Evolutionary conservation across 2,329 filamentous ascomycete genomes (phyloP), one percentile per base, ranked within the genome.

Genomic region (Hypomyces perniciosus): DNA sequence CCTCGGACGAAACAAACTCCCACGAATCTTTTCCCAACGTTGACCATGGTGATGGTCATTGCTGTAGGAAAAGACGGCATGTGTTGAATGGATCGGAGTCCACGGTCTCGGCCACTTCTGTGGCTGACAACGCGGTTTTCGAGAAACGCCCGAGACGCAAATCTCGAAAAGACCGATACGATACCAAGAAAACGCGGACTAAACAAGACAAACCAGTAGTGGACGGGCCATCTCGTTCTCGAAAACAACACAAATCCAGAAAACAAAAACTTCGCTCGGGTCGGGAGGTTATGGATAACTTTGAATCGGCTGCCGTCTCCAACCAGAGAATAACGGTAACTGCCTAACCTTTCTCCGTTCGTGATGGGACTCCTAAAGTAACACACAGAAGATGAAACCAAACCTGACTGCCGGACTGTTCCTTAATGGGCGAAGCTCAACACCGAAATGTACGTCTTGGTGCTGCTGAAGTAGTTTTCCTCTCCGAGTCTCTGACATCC

Each of bases 281-380:
- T 10, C 71, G 70, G 48, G 73, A 77, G 38, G 68, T 84, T 6
- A 76, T 83, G 64, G 64, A 72, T 6, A 76, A 76, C 20, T 86
- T 85, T 54, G 68, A 68, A 9, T 83, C 82, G 1, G 63, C 73
- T 4, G 76, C 75, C 46, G 72, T 86, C 39, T 63, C 73, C 8
- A 71, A 72, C 13, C 56, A 56, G 6, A 61, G 58, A 43, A 51
- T 70, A 26, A 68, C 60, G 9, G 71, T 70, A 45, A 50, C 63
- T 51, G 3, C 12, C 13, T 3, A 27, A 35, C 28, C 3, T 44
- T 9, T 26, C 9, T 9, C 6, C 6, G 12, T 38, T 7, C 13
- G 6, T n/a, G 26, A 29, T 10, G 20, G 10, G 8, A 7, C 44
- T 10, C 10, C n/a, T 8, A n/a, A 7, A 50, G 29, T 43, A 38